A percentile compares a stretch with the other conserved stretches of the same genome.
Evolutionary conservation across 1,284 basidiomycete genomes (phyloP).

Genomic region (Trametes pubescens): DNA sequence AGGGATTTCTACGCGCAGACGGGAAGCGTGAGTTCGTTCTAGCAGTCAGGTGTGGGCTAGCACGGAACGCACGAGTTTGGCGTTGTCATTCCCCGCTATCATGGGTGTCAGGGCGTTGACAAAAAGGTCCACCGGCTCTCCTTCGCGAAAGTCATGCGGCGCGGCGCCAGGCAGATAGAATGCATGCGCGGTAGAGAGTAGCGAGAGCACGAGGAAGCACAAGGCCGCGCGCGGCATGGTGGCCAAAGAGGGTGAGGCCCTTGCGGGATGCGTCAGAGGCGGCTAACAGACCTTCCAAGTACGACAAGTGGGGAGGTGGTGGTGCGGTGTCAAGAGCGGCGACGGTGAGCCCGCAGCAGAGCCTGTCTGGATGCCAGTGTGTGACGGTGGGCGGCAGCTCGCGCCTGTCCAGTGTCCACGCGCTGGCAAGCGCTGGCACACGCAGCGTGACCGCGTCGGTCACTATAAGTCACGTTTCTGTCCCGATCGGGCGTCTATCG

Average conservation of each 20-base stretch:
- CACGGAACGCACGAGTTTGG: constrained; percentile 73
- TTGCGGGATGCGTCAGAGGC: not conserved
- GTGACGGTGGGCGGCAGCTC: not conserved
- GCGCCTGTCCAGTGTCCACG: too few species aligned
- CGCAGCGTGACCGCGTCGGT: too few species aligned
- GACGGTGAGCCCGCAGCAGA: constrained; percentile 10
- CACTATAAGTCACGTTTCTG: too few species aligned
- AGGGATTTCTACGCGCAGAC: constrained; percentile 70
- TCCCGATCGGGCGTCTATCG: too few species aligned
- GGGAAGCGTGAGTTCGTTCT: constrained; percentile 12
- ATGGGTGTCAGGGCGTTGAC: constrained; percentile 92
- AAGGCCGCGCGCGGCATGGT: constrained; percentile 16
- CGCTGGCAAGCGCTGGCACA: too few species aligned
- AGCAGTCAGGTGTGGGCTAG: not conserved
- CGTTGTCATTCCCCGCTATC: constrained; percentile 71
- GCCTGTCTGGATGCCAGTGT: not conserved
- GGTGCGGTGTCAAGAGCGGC: constrained; percentile 15
- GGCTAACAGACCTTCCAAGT: not conserved
- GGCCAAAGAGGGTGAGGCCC: constrained; percentile 14
- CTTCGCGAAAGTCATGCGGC: constrained; percentile 76
- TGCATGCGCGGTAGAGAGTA: constrained; percentile 47
- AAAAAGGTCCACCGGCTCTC: constrained; percentile 79
- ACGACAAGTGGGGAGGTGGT: constrained; percentile 1
- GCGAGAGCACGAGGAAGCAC: constrained; percentile 34
- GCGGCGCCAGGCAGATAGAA: constrained; percentile 84